These are phyloP conservation scores for Sporisorium reilianum DNA, from an alignment of 1,284 basidiomycete genomes.

Conservation along the genomic window DNA sequence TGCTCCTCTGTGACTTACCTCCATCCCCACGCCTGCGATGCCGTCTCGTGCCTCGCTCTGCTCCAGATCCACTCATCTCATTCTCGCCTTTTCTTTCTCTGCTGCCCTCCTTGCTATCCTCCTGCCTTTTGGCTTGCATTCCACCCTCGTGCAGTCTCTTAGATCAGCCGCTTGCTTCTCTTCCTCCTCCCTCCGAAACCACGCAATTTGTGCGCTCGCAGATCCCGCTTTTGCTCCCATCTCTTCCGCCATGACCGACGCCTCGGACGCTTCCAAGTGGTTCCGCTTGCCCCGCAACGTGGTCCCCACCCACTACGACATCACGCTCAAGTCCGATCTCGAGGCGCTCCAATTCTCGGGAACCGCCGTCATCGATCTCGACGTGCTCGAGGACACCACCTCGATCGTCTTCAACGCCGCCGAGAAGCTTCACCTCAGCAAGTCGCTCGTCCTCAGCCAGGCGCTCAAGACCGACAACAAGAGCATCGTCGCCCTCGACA, in stretches of 20 bases:
- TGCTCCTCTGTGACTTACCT: neutral
- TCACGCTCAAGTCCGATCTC: constrained; percentile 84
- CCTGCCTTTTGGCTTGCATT: neutral
- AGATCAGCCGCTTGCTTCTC: constrained; percentile 20
- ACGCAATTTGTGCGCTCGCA: constrained; percentile 44
- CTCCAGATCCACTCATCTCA: constrained; percentile 29
- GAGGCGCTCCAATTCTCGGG: constrained; percentile 81
- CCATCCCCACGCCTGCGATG: constrained; percentile 13
- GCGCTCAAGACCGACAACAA: constrained; percentile 75
- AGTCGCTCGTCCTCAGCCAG: constrained; percentile 77
- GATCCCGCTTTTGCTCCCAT: constrained; percentile 39
- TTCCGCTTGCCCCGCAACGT: constrained; percentile 83
- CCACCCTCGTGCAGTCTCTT: constrained; percentile 27
- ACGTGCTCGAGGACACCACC: constrained; percentile 77
- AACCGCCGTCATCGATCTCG: constrained; percentile 81
- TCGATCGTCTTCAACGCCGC: constrained; percentile 71
- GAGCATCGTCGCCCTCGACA: constrained; percentile 71
- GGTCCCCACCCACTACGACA: constrained; percentile 82
- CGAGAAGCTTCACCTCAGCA: constrained; percentile 76
- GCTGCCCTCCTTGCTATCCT: constrained; percentile 25
- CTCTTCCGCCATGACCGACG: constrained; percentile 51
- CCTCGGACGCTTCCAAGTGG: constrained; percentile 58
- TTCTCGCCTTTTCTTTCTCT: constrained; percentile 26
- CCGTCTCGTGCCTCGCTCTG: constrained; percentile 1
- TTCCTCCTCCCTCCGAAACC: constrained; percentile 18